Conservation (phyloP, 352 stramenopile species). For the Phytophthora constricta region DNA sequence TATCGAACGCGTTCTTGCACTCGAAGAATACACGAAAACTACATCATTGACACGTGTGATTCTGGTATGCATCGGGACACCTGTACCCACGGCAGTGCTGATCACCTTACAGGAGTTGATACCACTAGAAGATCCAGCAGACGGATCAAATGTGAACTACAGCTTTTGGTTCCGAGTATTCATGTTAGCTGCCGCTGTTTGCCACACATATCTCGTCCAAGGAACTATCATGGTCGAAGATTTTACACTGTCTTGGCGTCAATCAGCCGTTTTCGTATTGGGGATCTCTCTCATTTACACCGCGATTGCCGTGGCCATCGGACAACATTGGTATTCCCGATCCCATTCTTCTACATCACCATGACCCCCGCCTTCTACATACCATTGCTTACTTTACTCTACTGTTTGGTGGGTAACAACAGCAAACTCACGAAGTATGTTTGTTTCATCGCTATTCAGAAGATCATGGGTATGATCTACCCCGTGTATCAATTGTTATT, state of each 20-base stretch:
- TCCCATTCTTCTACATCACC: constrained; percentile 31
- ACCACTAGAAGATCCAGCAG: constrained; percentile 21
- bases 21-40: constrained; percentile 15
- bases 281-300: constrained; percentile 9
- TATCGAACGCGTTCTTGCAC: constrained; percentile 14
- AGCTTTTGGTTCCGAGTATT: constrained; percentile 24
- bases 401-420: neutral
- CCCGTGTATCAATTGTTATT: constrained; percentile 23
- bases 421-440: neutral
- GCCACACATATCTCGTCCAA: constrained; percentile 15
- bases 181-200: constrained; percentile 4
- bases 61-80: constrained; percentile 15
- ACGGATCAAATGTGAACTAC: constrained; percentile 22
- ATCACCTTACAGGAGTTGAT: constrained; percentile 19
- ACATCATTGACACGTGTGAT: constrained; percentile 19
- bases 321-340: constrained; percentile 13
- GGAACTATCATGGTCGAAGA: constrained; percentile 19
- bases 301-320: constrained; percentile 1
- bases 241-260: constrained; percentile 6
- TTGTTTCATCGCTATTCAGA: constrained; percentile 12
- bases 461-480: constrained; percentile 25
- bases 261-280: neutral
- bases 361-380: constrained; percentile 29
- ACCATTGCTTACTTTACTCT: constrained; percentile 10
- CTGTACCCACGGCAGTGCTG: constrained; percentile 16